Base-by-base conservation (phyloP, 768 basidiomycete species). In the Sporobolomyces phaffii region DNA sequence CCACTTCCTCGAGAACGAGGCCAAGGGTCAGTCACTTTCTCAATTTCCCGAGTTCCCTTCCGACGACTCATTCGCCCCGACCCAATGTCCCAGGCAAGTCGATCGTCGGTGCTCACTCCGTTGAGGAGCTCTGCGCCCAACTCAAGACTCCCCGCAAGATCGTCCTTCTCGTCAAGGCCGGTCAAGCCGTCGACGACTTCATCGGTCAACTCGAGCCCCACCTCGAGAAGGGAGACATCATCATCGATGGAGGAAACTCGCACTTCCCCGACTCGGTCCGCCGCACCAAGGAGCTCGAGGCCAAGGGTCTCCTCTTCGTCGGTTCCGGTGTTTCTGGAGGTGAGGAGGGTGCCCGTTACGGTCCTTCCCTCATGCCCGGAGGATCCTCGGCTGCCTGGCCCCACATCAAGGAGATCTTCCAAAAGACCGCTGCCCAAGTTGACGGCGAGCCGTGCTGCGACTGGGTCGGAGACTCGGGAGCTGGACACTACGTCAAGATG, bases 181-280 rank as follows among this genome's bases (percentile, higher is more conserved):
- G 96, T 67, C 78, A 84, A 65, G 94, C 96, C 72, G 96, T 99
- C 65, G 96, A 99, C 81, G 84, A 85, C 77, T 98, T 98, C 81
- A 99, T 99, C 80, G 69, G 69, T 49, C 89, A 91, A 79, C 87
- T 98, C 67, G 84, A 83, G 66, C 92, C 94, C 61, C 81, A 87
- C 78, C 88, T 99, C 73, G 93, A 97, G 78, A 79, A 85, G 76
- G 96, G 96, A 74, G 96, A 99, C 80, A 98, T 99, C 82, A 84
- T 99, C 83, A 97, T 99, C 74, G 96, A 99, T 79, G 96, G 96
- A 75, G 96, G 96, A 76, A 99, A 99, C 82, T 97, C 94, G 49
- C 92, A 98, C 80, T 99, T 89, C 82, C 96, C 96, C 68, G 96
- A 99, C 79, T 89, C 91, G 40, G 93, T 93, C 80, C 92, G 96